Conservation (phyloP, 371 early-diverging fungal species). For the Circinella umbellata region DNA sequence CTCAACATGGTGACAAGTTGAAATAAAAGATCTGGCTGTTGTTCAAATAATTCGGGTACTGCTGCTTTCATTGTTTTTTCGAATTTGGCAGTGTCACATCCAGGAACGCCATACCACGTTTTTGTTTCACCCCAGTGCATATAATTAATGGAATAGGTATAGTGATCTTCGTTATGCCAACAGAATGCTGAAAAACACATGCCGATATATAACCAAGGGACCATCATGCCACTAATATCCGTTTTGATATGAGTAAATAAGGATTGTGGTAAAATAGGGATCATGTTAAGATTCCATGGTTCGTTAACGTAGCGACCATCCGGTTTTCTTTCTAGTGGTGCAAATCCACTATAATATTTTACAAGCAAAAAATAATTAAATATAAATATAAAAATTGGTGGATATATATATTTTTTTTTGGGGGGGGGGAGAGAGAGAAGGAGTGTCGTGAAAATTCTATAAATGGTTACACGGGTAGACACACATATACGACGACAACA, state of each 20-base stretch:
- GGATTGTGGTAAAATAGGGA: slow-evolving; percentile 80
- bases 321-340: slow-evolving; percentile 19
- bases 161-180: slow-evolving; percentile 98
- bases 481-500: too few relatives aligned
- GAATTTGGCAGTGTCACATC: slow-evolving; percentile 77
- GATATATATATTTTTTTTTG: neutral
- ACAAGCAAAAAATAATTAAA: neutral
- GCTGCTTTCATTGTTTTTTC: slow-evolving; percentile 83
- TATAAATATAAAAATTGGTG: neutral
- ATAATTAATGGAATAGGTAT: slow-evolving; percentile 95
- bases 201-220: slow-evolving; percentile 97
- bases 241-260: slow-evolving; percentile 87
- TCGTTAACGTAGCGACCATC: slow-evolving; percentile 15
- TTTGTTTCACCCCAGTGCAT: slow-evolving; percentile 96
- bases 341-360: slow-evolving; percentile 18
- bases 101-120: slow-evolving; percentile 98
- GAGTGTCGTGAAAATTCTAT: neutral
- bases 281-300: slow-evolving; percentile 88
- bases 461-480: neutral
- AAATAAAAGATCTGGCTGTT: slow-evolving; percentile 90
- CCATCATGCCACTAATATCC: slow-evolving; percentile 95
- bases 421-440: neutral
- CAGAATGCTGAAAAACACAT: slow-evolving; percentile 97
- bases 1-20: slow-evolving; percentile 93
- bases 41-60: slow-evolving; percentile 89